Percentiles rank a stretch among this genome's conserved stretches.
phyloP scores from a whole-genome alignment of 257 asterid genomes.

The Coffea canephora region DNA sequence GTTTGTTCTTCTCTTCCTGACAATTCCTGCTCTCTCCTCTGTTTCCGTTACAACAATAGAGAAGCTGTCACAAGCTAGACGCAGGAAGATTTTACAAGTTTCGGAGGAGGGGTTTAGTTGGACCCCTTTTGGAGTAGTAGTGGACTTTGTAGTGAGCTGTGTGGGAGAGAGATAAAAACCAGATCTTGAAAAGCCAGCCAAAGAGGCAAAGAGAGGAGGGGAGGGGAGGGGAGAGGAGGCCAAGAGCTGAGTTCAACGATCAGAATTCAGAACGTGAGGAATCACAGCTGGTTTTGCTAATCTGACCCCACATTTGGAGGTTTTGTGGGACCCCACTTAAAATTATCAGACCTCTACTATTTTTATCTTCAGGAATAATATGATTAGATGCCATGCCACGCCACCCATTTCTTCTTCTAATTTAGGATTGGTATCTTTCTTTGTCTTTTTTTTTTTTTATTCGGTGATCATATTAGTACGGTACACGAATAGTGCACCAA shows the following conservation, averaged over 20 bases:
- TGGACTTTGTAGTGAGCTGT: conserved; percentile 22
- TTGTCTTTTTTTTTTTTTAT: neutral
- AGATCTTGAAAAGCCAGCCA: conserved; percentile 35
- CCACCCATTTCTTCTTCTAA: neutral
- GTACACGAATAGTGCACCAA: neutral
- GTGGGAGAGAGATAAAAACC: conserved; percentile 19
- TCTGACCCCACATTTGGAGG: conserved; percentile 18
- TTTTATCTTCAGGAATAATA: neutral
- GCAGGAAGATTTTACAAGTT: conserved; percentile 3
- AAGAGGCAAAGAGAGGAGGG: conserved; percentile 5
- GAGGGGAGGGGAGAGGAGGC: too few relatives aligned
- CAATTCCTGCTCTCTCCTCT: conserved; percentile 10
- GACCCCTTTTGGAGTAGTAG: conserved; percentile 14
- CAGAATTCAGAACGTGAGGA: conserved; percentile 1
- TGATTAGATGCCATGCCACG: neutral
- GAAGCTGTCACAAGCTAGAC: neutral
- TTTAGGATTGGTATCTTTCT: neutral
- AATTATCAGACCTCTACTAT: neutral
- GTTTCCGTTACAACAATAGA: conserved; percentile 3
- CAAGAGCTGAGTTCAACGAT: conserved; percentile 8
- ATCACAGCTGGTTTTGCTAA: conserved; percentile 50
- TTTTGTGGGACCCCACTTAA: conserved; percentile 11
- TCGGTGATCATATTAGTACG: too few relatives aligned
- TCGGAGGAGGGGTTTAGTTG: conserved; percentile 9
- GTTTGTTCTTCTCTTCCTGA: conserved; percentile 13